phyloP scores from a whole-genome alignment of 2,329 filamentous ascomycete genomes.

The Fusarium drepaniforme region DNA sequence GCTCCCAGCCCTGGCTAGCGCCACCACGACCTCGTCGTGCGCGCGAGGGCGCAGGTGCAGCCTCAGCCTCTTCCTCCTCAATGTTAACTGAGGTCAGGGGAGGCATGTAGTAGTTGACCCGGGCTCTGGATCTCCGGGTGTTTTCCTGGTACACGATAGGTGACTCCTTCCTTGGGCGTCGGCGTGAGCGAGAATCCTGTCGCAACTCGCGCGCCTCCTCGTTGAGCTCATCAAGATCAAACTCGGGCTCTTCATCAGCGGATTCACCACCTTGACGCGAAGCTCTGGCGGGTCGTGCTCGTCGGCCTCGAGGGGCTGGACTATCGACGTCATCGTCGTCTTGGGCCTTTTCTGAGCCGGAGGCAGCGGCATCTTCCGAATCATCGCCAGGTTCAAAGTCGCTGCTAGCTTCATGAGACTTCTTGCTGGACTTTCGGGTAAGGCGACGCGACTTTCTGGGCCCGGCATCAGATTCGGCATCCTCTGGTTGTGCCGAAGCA shows the following conservation, averaged over 20 bases:
- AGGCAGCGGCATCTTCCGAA: constrained; percentile 66
- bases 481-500: constrained; percentile 45
- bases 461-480: constrained; percentile 48
- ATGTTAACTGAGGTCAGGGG: constrained; percentile 72
- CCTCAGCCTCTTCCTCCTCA: constrained; percentile 80
- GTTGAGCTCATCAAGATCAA: constrained; percentile 74
- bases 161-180: constrained; percentile 63
- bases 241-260: constrained; percentile 67
- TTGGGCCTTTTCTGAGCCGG: constrained; percentile 52
- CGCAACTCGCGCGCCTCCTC: constrained; percentile 74
- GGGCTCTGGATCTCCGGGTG: constrained; percentile 64
- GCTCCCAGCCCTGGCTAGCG: constrained; percentile 75
- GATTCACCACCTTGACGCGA: constrained; percentile 65
- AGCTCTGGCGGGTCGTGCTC: constrained; percentile 58
- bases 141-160: constrained; percentile 71
- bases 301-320: constrained; percentile 63
- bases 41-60: constrained; percentile 76
- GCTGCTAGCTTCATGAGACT: constrained; percentile 68
- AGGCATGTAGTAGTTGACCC: constrained; percentile 88
- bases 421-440: constrained; percentile 60
- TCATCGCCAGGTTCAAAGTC: constrained; percentile 73
- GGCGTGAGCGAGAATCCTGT: constrained; percentile 65
- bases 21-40: constrained; percentile 73
- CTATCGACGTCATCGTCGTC: constrained; percentile 61
- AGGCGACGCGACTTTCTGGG: constrained; percentile 57